Conservation (phyloP, 2,329 filamentous ascomycete genomes). For the Epichloe baconii region DNA sequence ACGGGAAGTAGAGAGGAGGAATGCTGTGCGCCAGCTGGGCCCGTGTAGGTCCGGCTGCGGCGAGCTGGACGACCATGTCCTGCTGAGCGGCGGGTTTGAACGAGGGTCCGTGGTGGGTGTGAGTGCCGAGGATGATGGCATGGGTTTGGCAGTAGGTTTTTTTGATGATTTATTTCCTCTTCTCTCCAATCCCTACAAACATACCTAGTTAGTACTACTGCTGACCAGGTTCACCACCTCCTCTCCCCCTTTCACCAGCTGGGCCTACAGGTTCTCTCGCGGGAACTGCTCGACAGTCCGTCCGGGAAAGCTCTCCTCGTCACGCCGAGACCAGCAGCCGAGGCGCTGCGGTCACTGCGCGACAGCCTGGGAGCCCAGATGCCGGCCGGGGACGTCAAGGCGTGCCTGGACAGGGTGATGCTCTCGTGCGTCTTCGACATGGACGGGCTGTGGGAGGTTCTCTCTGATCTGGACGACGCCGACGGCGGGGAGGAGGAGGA, state of each 20-base stretch:
- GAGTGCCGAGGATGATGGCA: slow-evolving; percentile 37
- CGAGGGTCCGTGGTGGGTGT: slow-evolving; percentile 40
- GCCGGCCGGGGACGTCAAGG: slow-evolving; percentile 14
- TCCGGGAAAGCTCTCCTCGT: slow-evolving; percentile 28
- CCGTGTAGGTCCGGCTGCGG: slow-evolving; percentile 28
- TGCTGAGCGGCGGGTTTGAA: slow-evolving; percentile 36
- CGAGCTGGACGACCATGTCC: slow-evolving; percentile 34
- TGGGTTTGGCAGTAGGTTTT: slow-evolving; percentile 32
- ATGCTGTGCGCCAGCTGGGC: slow-evolving; percentile 18
- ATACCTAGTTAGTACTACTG: no score
- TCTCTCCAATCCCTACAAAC: no score
- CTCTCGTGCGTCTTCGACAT: slow-evolving; percentile 46
- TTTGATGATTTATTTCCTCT: not conserved
- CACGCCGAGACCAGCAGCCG: slow-evolving; percentile 31
- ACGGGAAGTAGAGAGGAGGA: slow-evolving; percentile 24
- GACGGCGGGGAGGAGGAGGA: fast-evolving
- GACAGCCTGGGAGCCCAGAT: slow-evolving; percentile 27
- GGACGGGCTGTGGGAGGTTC: slow-evolving; percentile 43
- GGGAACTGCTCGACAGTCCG: slow-evolving; percentile 20
- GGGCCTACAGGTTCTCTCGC: slow-evolving; percentile 34
- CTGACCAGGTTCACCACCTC: no score
- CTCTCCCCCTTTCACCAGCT: slow-evolving; percentile 17
- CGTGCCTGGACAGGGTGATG: slow-evolving; percentile 34
- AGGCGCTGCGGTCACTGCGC: slow-evolving; percentile 28
- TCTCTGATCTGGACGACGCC: slow-evolving; percentile 33